Evolutionary conservation across 1,139 yeast genomes (phyloP).

Genomic region (Pichia sp.): DNA sequence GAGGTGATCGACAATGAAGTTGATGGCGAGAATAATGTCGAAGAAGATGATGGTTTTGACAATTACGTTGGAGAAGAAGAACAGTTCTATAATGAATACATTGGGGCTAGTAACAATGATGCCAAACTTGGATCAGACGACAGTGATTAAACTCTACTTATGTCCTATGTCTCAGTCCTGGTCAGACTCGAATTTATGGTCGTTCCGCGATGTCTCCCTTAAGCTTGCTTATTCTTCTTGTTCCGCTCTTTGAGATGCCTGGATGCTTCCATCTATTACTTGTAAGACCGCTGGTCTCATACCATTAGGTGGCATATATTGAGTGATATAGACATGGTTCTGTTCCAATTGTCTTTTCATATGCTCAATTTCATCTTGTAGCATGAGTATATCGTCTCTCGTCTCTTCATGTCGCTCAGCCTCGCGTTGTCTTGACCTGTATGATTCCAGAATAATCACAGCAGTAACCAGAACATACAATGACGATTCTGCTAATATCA

Average conservation of each 20-base stretch:
- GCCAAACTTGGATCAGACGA: no score
- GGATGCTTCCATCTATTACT: slow-evolving; percentile 16
- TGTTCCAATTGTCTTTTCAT: slow-evolving; percentile 40
- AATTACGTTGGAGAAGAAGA: slow-evolving; percentile 7
- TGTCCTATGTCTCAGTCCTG: no score
- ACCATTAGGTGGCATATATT: slow-evolving; percentile 30
- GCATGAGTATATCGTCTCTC: slow-evolving; percentile 44
- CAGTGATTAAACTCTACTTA: slow-evolving; percentile 10
- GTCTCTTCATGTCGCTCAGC: slow-evolving; percentile 59
- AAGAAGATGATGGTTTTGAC: slow-evolving; percentile 2
- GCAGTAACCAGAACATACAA: slow-evolving; percentile 75
- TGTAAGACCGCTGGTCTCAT: slow-evolving; percentile 32
- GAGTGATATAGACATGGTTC: slow-evolving; percentile 28
- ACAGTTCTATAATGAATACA: slow-evolving; percentile 2
- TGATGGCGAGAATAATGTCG: not conserved
- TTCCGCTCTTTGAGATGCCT: no score
- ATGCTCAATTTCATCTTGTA: slow-evolving; percentile 66
- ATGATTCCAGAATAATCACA: slow-evolving; percentile 66
- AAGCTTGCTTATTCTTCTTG: no score
- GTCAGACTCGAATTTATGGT: no score
- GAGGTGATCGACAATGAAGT: not conserved
- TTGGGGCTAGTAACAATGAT: not conserved
- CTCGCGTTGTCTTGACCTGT: slow-evolving; percentile 54
- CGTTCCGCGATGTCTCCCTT: no score
- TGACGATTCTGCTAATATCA: slow-evolving; percentile 67